Base-by-base conservation (phyloP, 129 eudicot genomes). In the Flaveria robusta region DNA sequence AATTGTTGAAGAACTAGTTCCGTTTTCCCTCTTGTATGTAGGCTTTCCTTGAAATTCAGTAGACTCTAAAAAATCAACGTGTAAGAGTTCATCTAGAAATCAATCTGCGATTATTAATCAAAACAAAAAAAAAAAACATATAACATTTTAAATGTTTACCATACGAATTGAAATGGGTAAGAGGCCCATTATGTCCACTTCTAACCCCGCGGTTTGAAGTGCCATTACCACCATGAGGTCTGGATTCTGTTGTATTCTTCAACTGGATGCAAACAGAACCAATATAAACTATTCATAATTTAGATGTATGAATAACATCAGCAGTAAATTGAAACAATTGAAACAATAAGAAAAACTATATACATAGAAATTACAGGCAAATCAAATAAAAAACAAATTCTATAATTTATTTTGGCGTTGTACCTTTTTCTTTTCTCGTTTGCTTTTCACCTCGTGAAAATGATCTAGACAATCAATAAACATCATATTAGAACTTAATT, bases 361-460 rank as follows among this genome's bases (percentile, higher is more conserved):
- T 34, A 37, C 14, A 70, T 27, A 62, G 0, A 18, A 15, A 27
- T 12, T 62, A 63, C 66, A 26, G 27, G n/a, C 41, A 60, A 59
- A 12, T 12, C n/a, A 23, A 58, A 22, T 22, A 22, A 58, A 54
- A 54, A 19, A 20, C 3, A 58, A 26, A 26, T 60, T 26, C 10
- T 13, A 60, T 24, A 26, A 27, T 19, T 59, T 13, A 24, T 59
- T 23, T 12, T 60, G 9, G 39, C 41, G 13, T 5, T 60, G 66
- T 80, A 92, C 97, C 96, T 92, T 92, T 80, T 90, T 92, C 98
- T 92, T 92, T 81, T 92, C 98, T 66, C 98, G 89, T 81, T 92
- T 92, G 89, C 94, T 92, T 94, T 92, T 92, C 87, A 92, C 98
- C 85, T 92, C 98, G 34, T 83, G 93, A 77, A 92, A 92, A 74